Evolutionary conservation across 176 grass and related monocot species (phyloP).

Genomic region (Zea mays): DNA sequence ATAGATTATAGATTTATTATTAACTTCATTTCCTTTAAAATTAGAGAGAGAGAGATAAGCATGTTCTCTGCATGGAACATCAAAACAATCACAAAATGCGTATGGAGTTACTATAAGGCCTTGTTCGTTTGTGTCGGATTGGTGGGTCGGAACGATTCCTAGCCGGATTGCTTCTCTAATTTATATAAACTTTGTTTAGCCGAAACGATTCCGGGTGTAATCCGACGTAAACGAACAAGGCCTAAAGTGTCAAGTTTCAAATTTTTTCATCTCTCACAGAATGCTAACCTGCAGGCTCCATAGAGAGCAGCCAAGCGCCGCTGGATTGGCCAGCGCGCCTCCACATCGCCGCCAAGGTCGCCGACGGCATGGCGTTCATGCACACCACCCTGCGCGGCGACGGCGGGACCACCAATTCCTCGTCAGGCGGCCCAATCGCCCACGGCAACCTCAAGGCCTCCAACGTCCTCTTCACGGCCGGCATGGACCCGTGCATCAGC

Average conservation of each 20-base stretch:
- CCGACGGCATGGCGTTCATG: constrained; percentile 66
- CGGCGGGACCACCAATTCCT: constrained; percentile 15
- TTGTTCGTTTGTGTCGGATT: too few relatives aligned
- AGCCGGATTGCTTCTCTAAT: too few relatives aligned
- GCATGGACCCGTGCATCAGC: constrained; percentile 67
- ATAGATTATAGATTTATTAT: too few relatives aligned
- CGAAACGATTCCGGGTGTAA: too few relatives aligned
- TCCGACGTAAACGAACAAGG: too few relatives aligned
- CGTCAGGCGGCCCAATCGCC: constrained; percentile 28
- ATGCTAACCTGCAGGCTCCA: constrained; percentile 32
- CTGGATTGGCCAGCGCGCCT: constrained; percentile 55
- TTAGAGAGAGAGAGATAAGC: too few relatives aligned
- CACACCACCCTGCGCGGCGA: constrained; percentile 38
- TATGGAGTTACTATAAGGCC: too few relatives aligned
- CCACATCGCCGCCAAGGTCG: constrained; percentile 46
- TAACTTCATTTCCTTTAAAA: too few relatives aligned
- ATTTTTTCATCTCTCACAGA: background rate
- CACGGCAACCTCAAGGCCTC: constrained; percentile 67
- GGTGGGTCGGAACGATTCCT: too few relatives aligned
- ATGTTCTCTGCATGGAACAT: too few relatives aligned
- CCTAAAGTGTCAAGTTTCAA: background rate
- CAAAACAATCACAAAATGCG: too few relatives aligned
- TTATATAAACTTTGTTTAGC: too few relatives aligned
- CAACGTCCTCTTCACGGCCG: constrained; percentile 57
- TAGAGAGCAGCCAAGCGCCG: constrained; percentile 36